These are phyloP conservation scores for Neurospora discreta DNA, from an alignment of 495 filamentous ascomycete genomes.

Conservation along the genomic window DNA sequence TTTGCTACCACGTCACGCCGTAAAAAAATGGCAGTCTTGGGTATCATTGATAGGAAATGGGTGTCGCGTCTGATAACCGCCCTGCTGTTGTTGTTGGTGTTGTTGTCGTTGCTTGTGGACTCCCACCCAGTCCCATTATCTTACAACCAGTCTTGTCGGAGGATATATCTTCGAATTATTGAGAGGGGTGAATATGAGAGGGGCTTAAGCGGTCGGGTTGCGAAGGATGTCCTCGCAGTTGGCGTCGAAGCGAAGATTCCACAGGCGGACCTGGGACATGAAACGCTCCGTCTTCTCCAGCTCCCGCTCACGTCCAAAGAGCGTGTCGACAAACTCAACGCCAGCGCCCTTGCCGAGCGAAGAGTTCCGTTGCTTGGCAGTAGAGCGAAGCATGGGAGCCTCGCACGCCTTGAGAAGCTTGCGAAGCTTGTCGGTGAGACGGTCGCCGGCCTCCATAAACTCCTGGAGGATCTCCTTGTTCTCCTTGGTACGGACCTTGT, in stretches of 20 bases:
- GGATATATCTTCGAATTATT: slow-evolving; percentile 6
- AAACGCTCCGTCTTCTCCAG: slow-evolving; percentile 88
- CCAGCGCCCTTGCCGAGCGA: slow-evolving; percentile 89
- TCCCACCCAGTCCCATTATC: slow-evolving; percentile 22
- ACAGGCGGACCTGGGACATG: slow-evolving; percentile 85
- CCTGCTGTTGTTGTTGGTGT: background rate
- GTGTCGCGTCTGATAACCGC: background rate
- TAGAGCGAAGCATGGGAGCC: slow-evolving; percentile 66
- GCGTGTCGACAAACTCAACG: slow-evolving; percentile 91
- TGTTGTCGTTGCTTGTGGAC: slow-evolving; percentile 8
- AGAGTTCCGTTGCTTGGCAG: slow-evolving; percentile 48
- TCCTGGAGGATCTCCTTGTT: slow-evolving; percentile 77
- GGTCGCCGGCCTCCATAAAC: slow-evolving; percentile 84
- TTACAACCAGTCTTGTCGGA: slow-evolving; percentile 19
- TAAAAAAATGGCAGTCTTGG: background rate
- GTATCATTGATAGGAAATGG: background rate
- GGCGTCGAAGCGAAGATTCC: slow-evolving; percentile 91
- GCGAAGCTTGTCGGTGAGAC: slow-evolving; percentile 77
- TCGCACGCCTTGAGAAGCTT: slow-evolving; percentile 83
- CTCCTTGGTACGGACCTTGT: slow-evolving; percentile 57
- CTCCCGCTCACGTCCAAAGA: slow-evolving; percentile 89
- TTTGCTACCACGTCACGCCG: background rate
- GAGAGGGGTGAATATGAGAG: slow-evolving; percentile 1
- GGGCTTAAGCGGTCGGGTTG: slow-evolving; percentile 38
- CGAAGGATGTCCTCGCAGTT: slow-evolving; percentile 89